A percentile compares a stretch with the other conserved stretches of the same genome.
phyloP scores from a whole-genome alignment of 805 yeast genomes.

The Ogataea glucozyma region DNA sequence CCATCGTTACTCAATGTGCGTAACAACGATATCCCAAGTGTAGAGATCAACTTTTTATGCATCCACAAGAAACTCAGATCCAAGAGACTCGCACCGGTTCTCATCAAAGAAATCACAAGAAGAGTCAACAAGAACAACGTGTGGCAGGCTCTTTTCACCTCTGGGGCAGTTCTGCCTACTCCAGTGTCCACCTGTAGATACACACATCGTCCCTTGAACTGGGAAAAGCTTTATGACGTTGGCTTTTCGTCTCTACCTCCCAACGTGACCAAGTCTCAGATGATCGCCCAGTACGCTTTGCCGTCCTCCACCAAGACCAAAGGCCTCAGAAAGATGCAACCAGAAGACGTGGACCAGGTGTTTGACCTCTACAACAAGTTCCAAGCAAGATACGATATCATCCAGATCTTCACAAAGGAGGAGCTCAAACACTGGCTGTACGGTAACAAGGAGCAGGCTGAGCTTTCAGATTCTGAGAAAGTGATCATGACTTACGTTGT shows the following conservation, averaged over 20 bases:
- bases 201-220: slow-evolving; percentile 90
- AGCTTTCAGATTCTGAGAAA: slow-evolving; percentile 34
- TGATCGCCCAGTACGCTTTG: slow-evolving; percentile 62
- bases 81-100: slow-evolving; percentile 92
- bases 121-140: slow-evolving; percentile 80
- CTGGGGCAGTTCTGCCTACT: slow-evolving; percentile 88
- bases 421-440: slow-evolving; percentile 84
- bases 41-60: slow-evolving; percentile 91
- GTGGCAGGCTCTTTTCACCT: slow-evolving; percentile 97
- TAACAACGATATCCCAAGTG: slow-evolving; percentile 53
- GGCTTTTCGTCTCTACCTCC: slow-evolving; percentile 85
- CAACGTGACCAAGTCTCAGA: slow-evolving; percentile 62
- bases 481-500: slow-evolving; percentile 82
- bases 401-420: slow-evolving; percentile 62
- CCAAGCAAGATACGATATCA: slow-evolving; percentile 69
- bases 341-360: slow-evolving; percentile 65
- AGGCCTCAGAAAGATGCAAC: slow-evolving; percentile 61
- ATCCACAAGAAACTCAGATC: slow-evolving; percentile 91
- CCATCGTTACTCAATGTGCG: slow-evolving; percentile 69
- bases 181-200: slow-evolving; percentile 88
- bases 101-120: slow-evolving; percentile 92
- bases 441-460: slow-evolving; percentile 40
- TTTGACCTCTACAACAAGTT: slow-evolving; percentile 57
- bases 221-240: slow-evolving; percentile 86
- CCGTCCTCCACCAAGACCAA: slow-evolving; percentile 49